Base-by-base conservation (phyloP, 169 alveolate species). In the Eimeria falciformis region DNA sequence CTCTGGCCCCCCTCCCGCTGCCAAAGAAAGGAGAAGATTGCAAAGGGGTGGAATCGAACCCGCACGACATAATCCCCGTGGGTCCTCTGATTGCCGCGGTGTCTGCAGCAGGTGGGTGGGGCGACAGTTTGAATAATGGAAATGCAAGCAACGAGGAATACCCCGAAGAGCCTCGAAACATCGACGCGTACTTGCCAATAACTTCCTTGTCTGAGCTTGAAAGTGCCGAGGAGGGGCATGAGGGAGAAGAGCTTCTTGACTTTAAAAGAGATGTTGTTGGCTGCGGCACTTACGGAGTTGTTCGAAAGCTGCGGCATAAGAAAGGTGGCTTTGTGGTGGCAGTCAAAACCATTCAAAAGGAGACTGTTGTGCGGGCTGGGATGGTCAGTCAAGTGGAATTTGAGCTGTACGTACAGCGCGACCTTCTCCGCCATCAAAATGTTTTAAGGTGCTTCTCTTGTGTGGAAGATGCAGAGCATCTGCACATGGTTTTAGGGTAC, bases 211-310 rank as follows among this genome's bases (percentile, higher is more conserved):
- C 89, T 43, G 89, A 81, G 29, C 43, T 81, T 25, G 89, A 81
- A 43, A 81, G 89, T 45, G 43, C 55, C 17, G 89, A 55, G 0
- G 55, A 81, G 89, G 89, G 89, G 25, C 89, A 81, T 27, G 89
- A 55, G 37, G 89, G 75, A 14, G 56, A 81, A 33, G 77, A 81
- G 18, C 23, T 81, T 45, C 55, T 81, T 7, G 77, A 55, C 58
- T 55, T 81, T 33, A 71, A 75, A 56, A 56, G 50, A 55, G 89
- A 81, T 12, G 73, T 91, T 5, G 91, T 97, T 62, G 99, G 99
- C 62, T 95, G 96, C 69, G 99, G 99, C 21, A 98, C 98, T 23
- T 97, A 96, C 93, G 99, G 98, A 37, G 96, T 96, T 85, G 99
- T 97, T 17, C 95, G 96, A 90, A 96, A 96, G 95, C 97, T 97